Evolutionary conservation across 768 basidiomycete species (phyloP).

Genomic region (Suillus sp.): DNA sequence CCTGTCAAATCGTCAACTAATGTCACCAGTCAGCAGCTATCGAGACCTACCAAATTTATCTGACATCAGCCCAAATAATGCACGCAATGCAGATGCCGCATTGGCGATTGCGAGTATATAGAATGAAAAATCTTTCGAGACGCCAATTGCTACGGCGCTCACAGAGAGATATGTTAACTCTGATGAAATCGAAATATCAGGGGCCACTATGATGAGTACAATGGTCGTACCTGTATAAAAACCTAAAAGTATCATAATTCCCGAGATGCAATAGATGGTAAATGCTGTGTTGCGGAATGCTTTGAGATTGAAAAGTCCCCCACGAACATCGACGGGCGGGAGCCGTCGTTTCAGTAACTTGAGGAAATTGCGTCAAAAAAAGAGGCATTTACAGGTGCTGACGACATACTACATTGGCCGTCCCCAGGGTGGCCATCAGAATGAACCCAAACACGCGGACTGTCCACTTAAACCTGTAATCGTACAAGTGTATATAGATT

Average conservation of each 20-base stretch:
- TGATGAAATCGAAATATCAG: slow-evolving; percentile 27
- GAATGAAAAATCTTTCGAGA: slow-evolving; percentile 54
- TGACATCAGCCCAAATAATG: slow-evolving; percentile 51
- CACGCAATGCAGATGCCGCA: slow-evolving; percentile 59
- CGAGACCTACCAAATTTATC: slow-evolving; percentile 52
- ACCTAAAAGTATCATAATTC: slow-evolving; percentile 64
- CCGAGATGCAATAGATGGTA: slow-evolving; percentile 58
- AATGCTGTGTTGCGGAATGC: slow-evolving; percentile 53
- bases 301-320: slow-evolving; percentile 58
- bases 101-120: slow-evolving; percentile 73
- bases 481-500: not conserved
- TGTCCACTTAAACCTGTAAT: slow-evolving; percentile 70
- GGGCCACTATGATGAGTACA: not conserved
- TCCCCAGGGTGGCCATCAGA: slow-evolving; percentile 49
- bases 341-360: slow-evolving; percentile 47
- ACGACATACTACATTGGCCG: slow-evolving; percentile 52
- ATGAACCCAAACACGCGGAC: slow-evolving; percentile 72
- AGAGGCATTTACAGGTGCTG: slow-evolving; percentile 17
- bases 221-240: slow-evolving; percentile 58
- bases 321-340: slow-evolving; percentile 52
- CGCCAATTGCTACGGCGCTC: slow-evolving; percentile 52
- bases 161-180: slow-evolving; percentile 70
- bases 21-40: not conserved
- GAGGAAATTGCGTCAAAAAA: not conserved
- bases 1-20: slow-evolving; percentile 41